Base-by-base conservation (phyloP, 495 filamentous ascomycete genomes). In the Podospora conica region DNA sequence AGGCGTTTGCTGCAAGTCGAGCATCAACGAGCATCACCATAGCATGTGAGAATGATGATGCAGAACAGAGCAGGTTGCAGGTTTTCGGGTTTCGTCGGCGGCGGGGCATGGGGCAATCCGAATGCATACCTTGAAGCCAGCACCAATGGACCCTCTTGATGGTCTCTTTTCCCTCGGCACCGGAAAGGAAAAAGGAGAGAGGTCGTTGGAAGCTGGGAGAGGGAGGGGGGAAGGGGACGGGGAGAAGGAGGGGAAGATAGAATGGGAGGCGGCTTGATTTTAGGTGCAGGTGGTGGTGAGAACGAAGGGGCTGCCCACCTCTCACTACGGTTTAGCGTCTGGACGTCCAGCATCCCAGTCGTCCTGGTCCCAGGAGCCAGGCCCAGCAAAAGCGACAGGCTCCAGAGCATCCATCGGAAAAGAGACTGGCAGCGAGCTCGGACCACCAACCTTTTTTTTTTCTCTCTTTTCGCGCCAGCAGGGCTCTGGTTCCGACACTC, bases 201-300 rank as follows among this genome's bases (percentile, higher is more conserved):
- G 75, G 73, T 73, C 72, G 70, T n/a, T n/a, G n/a, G n/a, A n/a
- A n/a, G 75, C 65, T 57, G 71, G 69, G 70, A 69, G 75, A 75
- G 71, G 74, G 73, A 72, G 70, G 70, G 73, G 70, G 72, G 67
- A 72, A 70, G 65, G 70, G 66, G 70, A 75, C 69, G 66, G 70
- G 65, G 70, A 68, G 69, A 70, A 69, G 72, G 67, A 72, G 70
- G 65, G 70, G 66, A 69, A 75, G 70, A 66, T 68, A 69, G 68
- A 68, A 74, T 74, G 78, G 74, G 70, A 70, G 62, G 65, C 73
- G 71, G 72, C 68, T 73, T 73, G 74, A 76, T 81, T 75, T 48
- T 75, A 75, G 69, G 74, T 74, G 74, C 75, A 75, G 69, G 74
- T 74, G 74, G 74, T 75, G 73, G 73, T 74, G 75, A 76, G 76